Evolutionary conservation across 768 basidiomycete species (phyloP), one percentile per base, ranked within the genome.

Genomic region (Collybia sordida): DNA sequence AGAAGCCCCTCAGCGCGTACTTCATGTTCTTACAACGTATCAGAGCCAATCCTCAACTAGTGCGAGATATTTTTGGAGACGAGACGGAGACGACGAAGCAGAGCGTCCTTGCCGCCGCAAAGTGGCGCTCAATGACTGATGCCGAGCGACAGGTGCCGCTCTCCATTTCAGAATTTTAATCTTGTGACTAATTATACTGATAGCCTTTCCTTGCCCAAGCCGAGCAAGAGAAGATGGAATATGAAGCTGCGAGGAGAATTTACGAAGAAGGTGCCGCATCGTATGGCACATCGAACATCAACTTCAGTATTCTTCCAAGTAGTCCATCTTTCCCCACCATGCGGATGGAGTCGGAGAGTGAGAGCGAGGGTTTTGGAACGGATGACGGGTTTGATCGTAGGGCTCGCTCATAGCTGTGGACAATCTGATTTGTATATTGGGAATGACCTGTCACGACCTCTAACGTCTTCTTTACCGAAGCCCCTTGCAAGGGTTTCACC

Each of bases 21-120:
- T 96, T 97, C 57, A 90, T 95, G 85, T 97, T 94, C 74, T 67
- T 96, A 56, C 93, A 94, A 65, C 83, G 86, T 39, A 97, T 97
- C 58, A 79, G 94, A 52, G 86, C 89, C 46, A 84, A 90, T 60
- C 80, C 83, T 2, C 72, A 73, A 28, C 69, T 95, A n/a, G 88
- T 91, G 8, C 75, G 65, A 52, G 85, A 86, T 11, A 84, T 96
- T 6, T 96, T 95, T 70, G 90, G 88, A 8, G 87, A 90, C 46
- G 93, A 94, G 70, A 86, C 85, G 28, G 94, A 95, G 71, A 94
- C 94, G 7, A 95, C 94, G 47, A 91, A 90, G 68, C 94, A 97
- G 74, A 93, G 91, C 68, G 90, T 94, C 3, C 73, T 95, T 41
- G 94, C 94, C 50, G 94, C 94, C 42, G 88, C 88, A 49, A 88